Base-by-base conservation (phyloP, 192 early-diverging fungal species). In the Geranomyces michiganensis region DNA sequence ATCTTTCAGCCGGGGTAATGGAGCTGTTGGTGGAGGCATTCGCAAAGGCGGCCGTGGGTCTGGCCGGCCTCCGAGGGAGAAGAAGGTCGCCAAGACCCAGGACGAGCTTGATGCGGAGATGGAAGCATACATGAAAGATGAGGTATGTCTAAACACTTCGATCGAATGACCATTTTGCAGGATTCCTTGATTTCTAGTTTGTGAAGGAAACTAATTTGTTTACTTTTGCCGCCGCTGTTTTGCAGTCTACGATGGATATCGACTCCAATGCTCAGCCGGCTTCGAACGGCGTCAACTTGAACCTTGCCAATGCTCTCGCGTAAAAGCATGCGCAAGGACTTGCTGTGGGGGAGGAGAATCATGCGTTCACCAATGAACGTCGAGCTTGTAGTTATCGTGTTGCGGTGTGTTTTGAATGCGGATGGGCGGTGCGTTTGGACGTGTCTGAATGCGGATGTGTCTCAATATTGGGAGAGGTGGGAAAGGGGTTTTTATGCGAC, bases 111-210 rank as follows among this genome's bases (percentile, higher is more conserved):
- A 81, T 66, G 79, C 79, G 15, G 82, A 84, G 30, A 78, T 84
- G 79, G 82, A 79, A 31, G 71, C 78, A 17, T 84, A 84, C 67
- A 84, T 84, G 82, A 74, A 75, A 48, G 77, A 75, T 55, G 72
- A 65, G 21, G 72, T 68, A 55, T 33, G 51, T 68, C 14, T 22
- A 7, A 41, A 10, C 36, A 41, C 36, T 41, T 10, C 36, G 3
- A 41, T 3, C 36, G 10, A 12, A 8, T 58, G 14, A 21, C 24
- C 22, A 22, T 17, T 33, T 12, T 9, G 9, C 12, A 32, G 29
- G 14, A 63, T 36, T 24, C 27, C 26, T n/a, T n/a, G n/a, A n/a
- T n/a, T n/a, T n/a, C n/a, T n/a, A n/a, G n/a, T n/a, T n/a, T n/a
- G n/a, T n/a, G n/a, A n/a, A n/a, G n/a, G n/a, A n/a, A n/a, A n/a